Evolutionary conservation across 139 green algal genomes (phyloP), one percentile per base, ranked within the genome.

Genomic region (Ettlia oleoabundans): DNA sequence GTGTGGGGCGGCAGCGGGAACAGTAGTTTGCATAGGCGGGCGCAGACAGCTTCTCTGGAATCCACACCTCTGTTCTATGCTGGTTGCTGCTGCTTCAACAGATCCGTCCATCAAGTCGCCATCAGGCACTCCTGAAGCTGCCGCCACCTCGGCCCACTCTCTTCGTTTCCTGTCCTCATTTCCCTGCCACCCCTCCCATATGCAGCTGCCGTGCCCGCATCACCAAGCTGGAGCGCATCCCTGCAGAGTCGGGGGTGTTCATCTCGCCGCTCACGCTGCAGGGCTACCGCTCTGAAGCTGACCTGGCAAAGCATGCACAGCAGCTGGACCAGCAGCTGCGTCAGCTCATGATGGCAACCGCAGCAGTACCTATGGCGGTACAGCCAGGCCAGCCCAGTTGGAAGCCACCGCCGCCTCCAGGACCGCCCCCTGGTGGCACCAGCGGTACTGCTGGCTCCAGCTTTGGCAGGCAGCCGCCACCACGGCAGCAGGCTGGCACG

Each of bases 201-300:
- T 81, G 79, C 90, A 95, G 92, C 72, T 95, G 92, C 66, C 75
- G 79, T 0, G 82, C 82, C 4, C 55, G 51, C 43, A 93, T 95
- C n/a, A 72, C 73, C 19, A 86, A 89, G 0, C 64, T 95, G 26
- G 89, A 94, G 79, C 90, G 92, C 4, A 89, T 92, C 32, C 72
- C 87, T 0, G 62, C 52, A 1, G 86, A 91, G 18, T 70, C 90
- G 19, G 85, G 85, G 4, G 47, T 95, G 0, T 94, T 88, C 84
- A 92, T 95, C 13, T 95, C 92, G 8, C 84, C 92, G 52, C 86
- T 88, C 7, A 94, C 92, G 3, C 77, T 94, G 33, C 91, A 93
- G 52, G 88, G 81, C 67, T 68, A 53, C 76, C 40, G 41, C 2
- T 74, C 58, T 1, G 89, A 94, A 70, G 85, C 89, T 24, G 89